phyloP scores from a whole-genome alignment of 2,329 filamentous ascomycete genomes.

The Clonostachys chloroleuca region DNA sequence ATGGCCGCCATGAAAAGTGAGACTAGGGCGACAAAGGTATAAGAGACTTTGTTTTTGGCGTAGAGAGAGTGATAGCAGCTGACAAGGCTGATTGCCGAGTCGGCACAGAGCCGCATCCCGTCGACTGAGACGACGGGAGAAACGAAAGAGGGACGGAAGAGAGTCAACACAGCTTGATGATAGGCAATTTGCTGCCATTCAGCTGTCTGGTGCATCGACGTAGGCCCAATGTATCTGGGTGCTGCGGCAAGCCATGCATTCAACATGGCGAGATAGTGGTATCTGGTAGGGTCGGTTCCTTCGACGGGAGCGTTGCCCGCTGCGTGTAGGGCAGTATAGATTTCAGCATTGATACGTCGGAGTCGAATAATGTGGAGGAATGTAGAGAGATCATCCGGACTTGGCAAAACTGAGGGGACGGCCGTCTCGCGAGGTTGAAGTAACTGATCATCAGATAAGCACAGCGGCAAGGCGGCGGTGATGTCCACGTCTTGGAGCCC shows the following conservation, averaged over 20 bases:
- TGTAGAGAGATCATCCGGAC: conserved; percentile 10
- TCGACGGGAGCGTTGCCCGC: not conserved
- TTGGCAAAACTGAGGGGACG: conserved; percentile 1
- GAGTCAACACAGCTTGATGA: conserved; percentile 13
- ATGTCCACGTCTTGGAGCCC: conserved; percentile 15
- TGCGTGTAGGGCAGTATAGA: conserved; percentile 12
- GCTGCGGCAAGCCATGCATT: conserved; percentile 15
- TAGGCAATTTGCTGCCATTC: conserved; percentile 20
- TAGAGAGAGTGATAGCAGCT: conserved; percentile 11
- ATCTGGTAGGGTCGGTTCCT: not conserved
- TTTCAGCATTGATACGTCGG: conserved; percentile 12
- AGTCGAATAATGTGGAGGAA: conserved; percentile 17
- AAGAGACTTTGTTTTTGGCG: conserved; percentile 16
- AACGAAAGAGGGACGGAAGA: conserved; percentile 14
- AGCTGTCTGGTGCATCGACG: conserved; percentile 14
- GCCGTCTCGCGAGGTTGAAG: not conserved
- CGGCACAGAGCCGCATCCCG: conserved; percentile 6
- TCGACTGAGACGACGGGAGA: conserved; percentile 5
- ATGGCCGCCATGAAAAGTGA: conserved; percentile 18
- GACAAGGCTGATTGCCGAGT: conserved; percentile 9
- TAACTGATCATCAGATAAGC: not conserved
- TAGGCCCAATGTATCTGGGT: conserved; percentile 11
- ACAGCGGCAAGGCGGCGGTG: conserved; percentile 6
- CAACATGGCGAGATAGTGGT: conserved; percentile 2
- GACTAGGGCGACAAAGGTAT: conserved; percentile 16